A percentile compares a stretch with the other conserved stretches of the same genome.
These are phyloP conservation scores for Lanmaoa rubissima DNA, from an alignment of 768 basidiomycete species.

Conservation along the genomic window DNA sequence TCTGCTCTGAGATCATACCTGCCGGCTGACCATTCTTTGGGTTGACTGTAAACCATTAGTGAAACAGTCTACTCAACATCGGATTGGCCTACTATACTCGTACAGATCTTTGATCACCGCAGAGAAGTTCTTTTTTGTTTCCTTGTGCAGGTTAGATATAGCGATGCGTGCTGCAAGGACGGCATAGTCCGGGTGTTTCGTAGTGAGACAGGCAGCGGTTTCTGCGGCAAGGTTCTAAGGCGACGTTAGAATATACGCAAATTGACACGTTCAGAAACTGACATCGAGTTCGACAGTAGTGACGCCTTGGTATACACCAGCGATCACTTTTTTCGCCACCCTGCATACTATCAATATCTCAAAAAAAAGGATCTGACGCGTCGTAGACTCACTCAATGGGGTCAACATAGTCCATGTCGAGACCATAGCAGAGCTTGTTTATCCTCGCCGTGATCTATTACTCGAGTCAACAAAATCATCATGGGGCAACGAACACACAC, in stretches of 20 bases:
- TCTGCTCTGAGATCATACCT: constrained; percentile 89
- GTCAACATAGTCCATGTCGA: constrained; percentile 89
- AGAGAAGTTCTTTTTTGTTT: constrained; percentile 97
- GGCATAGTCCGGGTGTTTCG: constrained; percentile 96
- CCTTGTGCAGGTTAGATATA: constrained; percentile 98
- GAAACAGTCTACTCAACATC: not conserved
- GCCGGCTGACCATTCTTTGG: constrained; percentile 89
- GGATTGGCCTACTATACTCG: constrained; percentile 63
- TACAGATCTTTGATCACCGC: constrained; percentile 90
- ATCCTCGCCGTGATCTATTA: constrained; percentile 81
- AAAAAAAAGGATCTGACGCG: not conserved
- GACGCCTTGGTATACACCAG: constrained; percentile 91
- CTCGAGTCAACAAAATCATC: constrained; percentile 15
- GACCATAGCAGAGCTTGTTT: constrained; percentile 91
- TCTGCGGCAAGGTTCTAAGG: constrained; percentile 90
- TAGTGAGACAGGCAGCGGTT: constrained; percentile 96
- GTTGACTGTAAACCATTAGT: constrained; percentile 58
- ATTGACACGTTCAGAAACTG: constrained; percentile 29
- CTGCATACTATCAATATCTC: constrained; percentile 38
- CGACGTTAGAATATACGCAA: constrained; percentile 2
- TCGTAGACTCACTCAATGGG: constrained; percentile 65
- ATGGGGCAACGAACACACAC: constrained; percentile 6
- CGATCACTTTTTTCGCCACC: constrained; percentile 88
- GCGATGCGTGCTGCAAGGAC: constrained; percentile 98
- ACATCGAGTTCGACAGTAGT: constrained; percentile 98